phyloP scores from a whole-genome alignment of 805 yeast species.

The Ogataea paradorogensis region DNA sequence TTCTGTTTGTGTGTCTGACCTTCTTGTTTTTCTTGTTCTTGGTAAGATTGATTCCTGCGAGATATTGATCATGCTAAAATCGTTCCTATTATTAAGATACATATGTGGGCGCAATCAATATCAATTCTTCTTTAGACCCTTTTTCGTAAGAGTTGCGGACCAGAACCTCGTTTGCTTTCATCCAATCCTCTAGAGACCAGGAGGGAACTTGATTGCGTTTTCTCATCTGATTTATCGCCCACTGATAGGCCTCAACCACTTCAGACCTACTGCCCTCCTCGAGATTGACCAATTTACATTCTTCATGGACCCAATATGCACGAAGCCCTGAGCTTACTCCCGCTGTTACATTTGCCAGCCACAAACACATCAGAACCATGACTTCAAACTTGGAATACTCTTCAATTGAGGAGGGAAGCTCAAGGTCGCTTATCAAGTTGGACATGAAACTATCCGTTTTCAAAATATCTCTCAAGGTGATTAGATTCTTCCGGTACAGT shows the following conservation, averaged over 20 bases:
- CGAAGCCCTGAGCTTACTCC: neutral
- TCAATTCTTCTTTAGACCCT: slow-evolving; percentile 25
- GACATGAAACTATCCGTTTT: slow-evolving; percentile 17
- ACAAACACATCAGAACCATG: slow-evolving; percentile 23
- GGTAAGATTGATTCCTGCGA: slow-evolving; percentile 34
- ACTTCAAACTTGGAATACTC: slow-evolving; percentile 17
- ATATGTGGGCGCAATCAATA: slow-evolving; percentile 22
- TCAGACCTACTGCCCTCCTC: neutral
- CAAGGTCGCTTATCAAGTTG: slow-evolving; percentile 9
- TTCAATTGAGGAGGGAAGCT: slow-evolving; percentile 3
- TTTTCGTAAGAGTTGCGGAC: slow-evolving; percentile 25
- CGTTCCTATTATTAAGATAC: neutral
- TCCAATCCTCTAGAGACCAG: neutral
- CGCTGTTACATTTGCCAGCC: slow-evolving; percentile 21
- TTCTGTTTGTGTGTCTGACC: slow-evolving; percentile 21
- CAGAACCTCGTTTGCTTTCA: slow-evolving; percentile 21
- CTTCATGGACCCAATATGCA: neutral
- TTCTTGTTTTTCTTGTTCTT: slow-evolving; percentile 28
- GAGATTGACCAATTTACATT: neutral
- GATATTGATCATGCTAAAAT: slow-evolving; percentile 23
- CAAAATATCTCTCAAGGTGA: slow-evolving; percentile 26
- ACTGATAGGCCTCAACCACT: neutral
- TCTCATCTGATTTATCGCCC: neutral
- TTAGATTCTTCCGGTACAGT: slow-evolving; percentile 25
- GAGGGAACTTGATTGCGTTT: neutral